These are phyloP conservation scores for Albifimbria verrucaria DNA, from an alignment of 2,329 filamentous ascomycete species.

Conservation along the genomic window DNA sequence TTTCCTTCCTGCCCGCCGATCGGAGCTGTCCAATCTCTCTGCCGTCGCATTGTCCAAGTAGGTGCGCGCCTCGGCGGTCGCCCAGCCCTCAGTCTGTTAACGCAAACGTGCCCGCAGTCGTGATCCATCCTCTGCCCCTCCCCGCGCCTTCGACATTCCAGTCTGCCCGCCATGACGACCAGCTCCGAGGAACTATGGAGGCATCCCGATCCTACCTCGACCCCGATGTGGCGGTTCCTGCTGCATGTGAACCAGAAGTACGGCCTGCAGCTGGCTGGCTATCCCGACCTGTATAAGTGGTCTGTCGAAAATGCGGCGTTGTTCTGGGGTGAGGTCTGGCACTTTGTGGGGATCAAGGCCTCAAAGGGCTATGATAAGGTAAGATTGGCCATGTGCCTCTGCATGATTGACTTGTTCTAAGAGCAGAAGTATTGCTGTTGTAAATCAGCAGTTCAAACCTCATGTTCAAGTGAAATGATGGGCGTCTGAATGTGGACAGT, in stretches of 20 bases:
- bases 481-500: too few species aligned
- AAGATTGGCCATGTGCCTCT: conserved; percentile 22
- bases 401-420: too few species aligned
- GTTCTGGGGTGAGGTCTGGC: conserved; percentile 87
- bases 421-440: too few species aligned
- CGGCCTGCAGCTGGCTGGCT: conserved; percentile 58
- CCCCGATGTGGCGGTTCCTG: conserved; percentile 71
- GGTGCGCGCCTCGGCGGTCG: too few species aligned
- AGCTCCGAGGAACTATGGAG: conserved; percentile 61
- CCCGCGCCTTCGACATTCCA: not conserved
- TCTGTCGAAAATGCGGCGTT: conserved; percentile 70
- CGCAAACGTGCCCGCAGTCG: not conserved
- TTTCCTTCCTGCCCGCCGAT: too few species aligned
- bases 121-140: conserved; percentile 2
- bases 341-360: conserved; percentile 72
- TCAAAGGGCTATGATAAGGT: conserved; percentile 62
- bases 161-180: not conserved
- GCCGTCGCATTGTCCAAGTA: too few species aligned
- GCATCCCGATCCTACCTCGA: conserved; percentile 63
- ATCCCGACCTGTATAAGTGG: conserved; percentile 79
- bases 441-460: too few species aligned
- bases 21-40: too few species aligned
- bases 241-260: conserved; percentile 67
- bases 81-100: not conserved
- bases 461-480: too few species aligned